These are phyloP conservation scores for Erysimum cheiri DNA, from an alignment of 441 rosid genomes.

Conservation along the genomic window DNA sequence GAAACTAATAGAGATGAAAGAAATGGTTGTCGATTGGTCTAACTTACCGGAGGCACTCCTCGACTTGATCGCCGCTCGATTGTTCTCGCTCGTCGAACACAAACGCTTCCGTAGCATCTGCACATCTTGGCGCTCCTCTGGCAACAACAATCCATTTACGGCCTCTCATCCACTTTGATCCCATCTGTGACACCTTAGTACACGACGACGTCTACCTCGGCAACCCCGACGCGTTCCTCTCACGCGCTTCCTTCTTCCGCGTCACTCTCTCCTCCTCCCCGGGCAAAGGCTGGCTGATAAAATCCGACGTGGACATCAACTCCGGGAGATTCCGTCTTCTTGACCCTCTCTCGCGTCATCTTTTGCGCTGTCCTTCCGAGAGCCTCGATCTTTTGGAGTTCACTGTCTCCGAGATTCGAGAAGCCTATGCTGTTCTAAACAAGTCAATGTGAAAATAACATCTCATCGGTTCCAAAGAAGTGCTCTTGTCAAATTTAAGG, in stretches of 20 bases:
- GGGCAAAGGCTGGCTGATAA: conserved; percentile 37
- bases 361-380: neutral
- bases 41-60: neutral
- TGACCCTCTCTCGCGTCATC: conserved; percentile 21
- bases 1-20: neutral
- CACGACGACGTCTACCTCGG: no score
- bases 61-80: neutral
- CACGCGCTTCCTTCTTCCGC: conserved; percentile 16
- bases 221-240: neutral
- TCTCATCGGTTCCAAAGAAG: conserved; percentile 18
- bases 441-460: conserved; percentile 5
- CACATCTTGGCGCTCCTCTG: neutral
- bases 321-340: conserved; percentile 16
- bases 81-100: neutral
- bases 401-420: conserved; percentile 26
- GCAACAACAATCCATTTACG: neutral
- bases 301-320: neutral
- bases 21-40: neutral
- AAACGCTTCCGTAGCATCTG: neutral
- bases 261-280: neutral
- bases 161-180: neutral
- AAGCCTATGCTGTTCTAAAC: conserved; percentile 5
- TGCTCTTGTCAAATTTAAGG: neutral
- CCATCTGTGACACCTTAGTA: neutral
- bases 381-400: conserved; percentile 12